A percentile compares a stretch with the other conserved stretches of the same genome.
Conservation (phyloP, 1,139 yeast genomes). For the Pichia norvegensis region DNA sequence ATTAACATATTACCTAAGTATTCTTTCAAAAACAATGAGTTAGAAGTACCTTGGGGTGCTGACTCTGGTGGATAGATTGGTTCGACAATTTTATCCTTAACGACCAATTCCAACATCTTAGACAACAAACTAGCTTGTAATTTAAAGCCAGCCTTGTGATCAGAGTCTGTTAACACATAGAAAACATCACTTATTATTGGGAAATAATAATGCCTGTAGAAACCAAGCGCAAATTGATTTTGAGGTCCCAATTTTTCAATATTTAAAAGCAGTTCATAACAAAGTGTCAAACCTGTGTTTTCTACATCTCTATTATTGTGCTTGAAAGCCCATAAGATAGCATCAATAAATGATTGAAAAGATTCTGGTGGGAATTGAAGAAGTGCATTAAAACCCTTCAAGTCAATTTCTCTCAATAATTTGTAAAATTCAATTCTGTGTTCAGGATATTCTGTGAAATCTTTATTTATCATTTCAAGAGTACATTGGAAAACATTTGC, state of each 20-base stretch:
- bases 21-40: slow-evolving; percentile 69
- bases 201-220: slow-evolving; percentile 83
- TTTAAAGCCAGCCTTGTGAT: slow-evolving; percentile 93
- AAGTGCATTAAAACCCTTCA: slow-evolving; percentile 78
- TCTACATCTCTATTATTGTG: slow-evolving; percentile 96
- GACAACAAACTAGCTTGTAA: slow-evolving; percentile 81
- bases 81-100: slow-evolving; percentile 60
- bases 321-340: slow-evolving; percentile 96
- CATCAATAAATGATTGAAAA: slow-evolving; percentile 83
- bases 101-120: slow-evolving; percentile 76
- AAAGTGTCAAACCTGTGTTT: slow-evolving; percentile 76
- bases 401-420: slow-evolving; percentile 76
- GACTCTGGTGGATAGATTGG: slow-evolving; percentile 68
- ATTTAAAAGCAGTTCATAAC: slow-evolving; percentile 74
- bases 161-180: slow-evolving; percentile 91
- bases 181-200: slow-evolving; percentile 87
- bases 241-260: slow-evolving; percentile 66
- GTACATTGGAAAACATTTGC: slow-evolving; percentile 94
- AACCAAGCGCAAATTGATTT: slow-evolving; percentile 73
- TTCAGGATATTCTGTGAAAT: slow-evolving; percentile 94
- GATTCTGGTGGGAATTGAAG: slow-evolving; percentile 87
- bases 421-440: slow-evolving; percentile 95
- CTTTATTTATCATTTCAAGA: slow-evolving; percentile 88
- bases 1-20: slow-evolving; percentile 75
- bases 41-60: slow-evolving; percentile 80